A percentile compares a stretch with the other conserved stretches of the same genome.
These are phyloP conservation scores for Claviceps quebecensis DNA, from an alignment of 2,329 filamentous ascomycete species.

Conservation along the genomic window DNA sequence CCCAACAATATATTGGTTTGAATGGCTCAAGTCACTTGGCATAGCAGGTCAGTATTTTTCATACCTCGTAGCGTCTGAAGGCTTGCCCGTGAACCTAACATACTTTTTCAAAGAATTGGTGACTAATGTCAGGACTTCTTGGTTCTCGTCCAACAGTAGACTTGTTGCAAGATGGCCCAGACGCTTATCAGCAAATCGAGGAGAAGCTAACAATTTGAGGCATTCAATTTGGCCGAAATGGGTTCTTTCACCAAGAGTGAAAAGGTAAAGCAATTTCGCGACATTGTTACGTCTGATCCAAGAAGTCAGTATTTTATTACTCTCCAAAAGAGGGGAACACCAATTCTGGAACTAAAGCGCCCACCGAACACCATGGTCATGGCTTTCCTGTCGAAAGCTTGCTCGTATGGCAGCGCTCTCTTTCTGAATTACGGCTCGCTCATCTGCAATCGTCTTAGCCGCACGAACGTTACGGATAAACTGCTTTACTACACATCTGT, in stretches of 20 bases:
- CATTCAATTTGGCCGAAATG: conserved; percentile 99
- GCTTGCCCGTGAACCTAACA: conserved; percentile 11
- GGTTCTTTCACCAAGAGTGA: conserved; percentile 91
- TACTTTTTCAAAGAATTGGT: conserved; percentile 98
- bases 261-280: conserved; percentile 93
- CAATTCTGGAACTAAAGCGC: conserved; percentile 10
- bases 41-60: conserved; percentile 7
- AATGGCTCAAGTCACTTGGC: conserved; percentile 78
- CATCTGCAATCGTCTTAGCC: conserved; percentile 96
- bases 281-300: conserved; percentile 82
- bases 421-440: conserved; percentile 95
- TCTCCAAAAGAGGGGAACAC: not conserved
- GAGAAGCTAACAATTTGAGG: conserved; percentile 89
- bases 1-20: conserved; percentile 96
- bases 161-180: conserved; percentile 93
- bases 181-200: conserved; percentile 94
- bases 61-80: not conserved
- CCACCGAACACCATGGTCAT: conserved; percentile 80
- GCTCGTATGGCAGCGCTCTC: conserved; percentile 95
- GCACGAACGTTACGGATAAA: conserved; percentile 99
- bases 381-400: conserved; percentile 94
- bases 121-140: conserved; percentile 91
- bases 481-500: conserved; percentile 64
- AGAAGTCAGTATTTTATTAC: not conserved
- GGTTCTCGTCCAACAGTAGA: conserved; percentile 91